Evolutionary conservation across 495 filamentous ascomycete species (phyloP).

Genomic region (Penicillium cosmopolitanum): DNA sequence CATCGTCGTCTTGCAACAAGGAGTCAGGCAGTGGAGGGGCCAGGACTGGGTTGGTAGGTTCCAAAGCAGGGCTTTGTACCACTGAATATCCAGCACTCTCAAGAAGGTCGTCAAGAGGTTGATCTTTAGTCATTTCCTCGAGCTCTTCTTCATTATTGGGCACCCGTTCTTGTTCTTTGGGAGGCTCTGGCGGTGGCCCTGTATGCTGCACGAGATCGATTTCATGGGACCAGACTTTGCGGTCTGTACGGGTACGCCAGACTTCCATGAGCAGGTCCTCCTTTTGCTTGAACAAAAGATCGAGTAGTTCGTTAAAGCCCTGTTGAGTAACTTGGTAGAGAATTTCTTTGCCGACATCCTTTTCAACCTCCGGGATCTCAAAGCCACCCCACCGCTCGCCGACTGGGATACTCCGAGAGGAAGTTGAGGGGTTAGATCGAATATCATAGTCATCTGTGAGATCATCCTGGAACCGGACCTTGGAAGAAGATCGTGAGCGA

Average conservation of each 20-base stretch:
- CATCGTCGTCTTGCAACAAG: conserved; percentile 29
- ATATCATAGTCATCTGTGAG: conserved; percentile 67
- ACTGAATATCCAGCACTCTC: conserved; percentile 51
- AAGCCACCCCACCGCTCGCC: conserved; percentile 81
- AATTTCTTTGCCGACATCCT: conserved; percentile 83
- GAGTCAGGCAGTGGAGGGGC: conserved; percentile 26
- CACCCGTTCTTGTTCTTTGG: conserved; percentile 19
- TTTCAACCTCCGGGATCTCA: conserved; percentile 79
- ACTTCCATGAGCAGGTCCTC: conserved; percentile 78
- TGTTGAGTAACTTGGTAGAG: conserved; percentile 89
- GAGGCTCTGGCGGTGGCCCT: conserved; percentile 13
- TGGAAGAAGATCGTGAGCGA: conserved; percentile 81
- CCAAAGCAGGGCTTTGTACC: conserved; percentile 31
- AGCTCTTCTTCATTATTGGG: conserved; percentile 30
- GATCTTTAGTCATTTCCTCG: conserved; percentile 22
- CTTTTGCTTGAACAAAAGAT: conserved; percentile 77
- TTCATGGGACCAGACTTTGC: conserved; percentile 57
- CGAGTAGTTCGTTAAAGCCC: conserved; percentile 88
- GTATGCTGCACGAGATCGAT: conserved; percentile 48
- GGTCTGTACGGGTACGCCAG: conserved; percentile 62
- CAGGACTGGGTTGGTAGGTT: conserved; percentile 26
- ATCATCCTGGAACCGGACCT: conserved; percentile 82
- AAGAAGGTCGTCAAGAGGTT: conserved; percentile 54
- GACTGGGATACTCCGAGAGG: conserved; percentile 73
- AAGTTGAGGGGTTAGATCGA: conserved; percentile 77